These are phyloP conservation scores for Clarireedia paspali DNA, from an alignment of 2,329 filamentous ascomycete species.

Conservation along the genomic window DNA sequence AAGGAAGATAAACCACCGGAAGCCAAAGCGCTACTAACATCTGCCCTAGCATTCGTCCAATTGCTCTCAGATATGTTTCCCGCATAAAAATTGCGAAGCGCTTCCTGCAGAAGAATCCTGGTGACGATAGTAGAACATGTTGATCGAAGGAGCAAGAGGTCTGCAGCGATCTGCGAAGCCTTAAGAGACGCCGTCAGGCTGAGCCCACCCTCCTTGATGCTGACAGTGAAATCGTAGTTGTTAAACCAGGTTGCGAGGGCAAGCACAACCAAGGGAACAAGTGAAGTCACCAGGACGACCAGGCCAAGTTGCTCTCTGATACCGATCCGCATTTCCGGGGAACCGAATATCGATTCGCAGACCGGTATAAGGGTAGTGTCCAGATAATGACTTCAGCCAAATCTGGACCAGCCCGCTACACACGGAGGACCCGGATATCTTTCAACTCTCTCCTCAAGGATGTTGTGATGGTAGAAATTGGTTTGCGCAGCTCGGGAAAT, in stretches of 20 bases:
- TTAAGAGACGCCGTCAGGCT: constrained; percentile 79
- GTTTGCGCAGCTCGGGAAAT: not conserved
- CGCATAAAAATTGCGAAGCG: constrained; percentile 43
- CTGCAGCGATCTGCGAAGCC: constrained; percentile 70
- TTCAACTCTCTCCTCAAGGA: not conserved
- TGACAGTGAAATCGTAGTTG: constrained; percentile 52
- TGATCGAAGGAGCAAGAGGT: constrained; percentile 71
- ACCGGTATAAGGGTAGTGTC: not conserved
- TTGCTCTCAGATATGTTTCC: constrained; percentile 49
- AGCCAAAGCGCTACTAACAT: constrained; percentile 62
- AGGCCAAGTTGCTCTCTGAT: constrained; percentile 82
- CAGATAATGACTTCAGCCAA: constrained; percentile 1
- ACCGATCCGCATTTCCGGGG: constrained; percentile 63
- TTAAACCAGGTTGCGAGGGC: constrained; percentile 66
- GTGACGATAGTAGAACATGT: constrained; percentile 66
- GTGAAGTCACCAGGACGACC: constrained; percentile 67
- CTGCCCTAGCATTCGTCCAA: constrained; percentile 53
- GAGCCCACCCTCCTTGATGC: constrained; percentile 53
- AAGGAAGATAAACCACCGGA: constrained; percentile 46
- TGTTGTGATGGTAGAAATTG: not conserved
- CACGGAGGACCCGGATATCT: not conserved
- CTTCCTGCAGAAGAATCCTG: constrained; percentile 49
- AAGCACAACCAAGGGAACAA: constrained; percentile 69
- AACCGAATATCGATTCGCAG: not conserved
- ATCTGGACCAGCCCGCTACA: not conserved